Evolutionary conservation across 208 protist species (phyloP).

Genomic region (Trypanosoma vivax): DNA sequence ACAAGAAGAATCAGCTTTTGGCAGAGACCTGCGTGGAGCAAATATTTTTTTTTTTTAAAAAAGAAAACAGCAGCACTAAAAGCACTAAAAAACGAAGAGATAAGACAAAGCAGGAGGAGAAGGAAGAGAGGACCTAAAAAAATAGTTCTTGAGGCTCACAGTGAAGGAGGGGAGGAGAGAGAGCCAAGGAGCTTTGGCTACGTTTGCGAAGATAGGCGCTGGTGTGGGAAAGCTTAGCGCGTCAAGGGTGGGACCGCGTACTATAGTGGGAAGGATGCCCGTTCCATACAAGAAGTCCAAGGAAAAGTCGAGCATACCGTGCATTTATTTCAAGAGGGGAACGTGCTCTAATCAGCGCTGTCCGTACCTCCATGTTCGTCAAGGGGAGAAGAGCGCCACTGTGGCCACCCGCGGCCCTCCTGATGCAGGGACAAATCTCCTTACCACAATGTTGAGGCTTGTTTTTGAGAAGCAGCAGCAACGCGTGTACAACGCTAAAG

Average conservation of each 20-base stretch:
- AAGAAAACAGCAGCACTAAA: neutral
- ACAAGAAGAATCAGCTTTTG: no score
- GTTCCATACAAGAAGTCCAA: constrained; percentile 70
- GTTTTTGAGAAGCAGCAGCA: constrained; percentile 85
- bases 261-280: constrained; percentile 16
- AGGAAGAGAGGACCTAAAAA: neutral
- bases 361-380: constrained; percentile 62
- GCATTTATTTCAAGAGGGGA: constrained; percentile 64
- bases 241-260: neutral
- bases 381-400: constrained; percentile 20
- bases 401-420: constrained; percentile 4
- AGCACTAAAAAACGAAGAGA: neutral
- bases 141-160: neutral
- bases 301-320: constrained; percentile 30
- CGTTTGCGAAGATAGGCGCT: neutral
- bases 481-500: constrained; percentile 46
- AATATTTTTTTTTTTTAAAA: constrained; percentile 1
- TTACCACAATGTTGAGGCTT: constrained; percentile 78
- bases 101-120: neutral
- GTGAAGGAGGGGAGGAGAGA: neutral
- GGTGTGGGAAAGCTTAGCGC: neutral
- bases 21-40: no score
- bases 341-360: constrained; percentile 67
- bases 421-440: constrained; percentile 26
- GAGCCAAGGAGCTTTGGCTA: no score